phyloP scores from a whole-genome alignment of 2,329 filamentous ascomycete genomes.

The Xylaria sp. region DNA sequence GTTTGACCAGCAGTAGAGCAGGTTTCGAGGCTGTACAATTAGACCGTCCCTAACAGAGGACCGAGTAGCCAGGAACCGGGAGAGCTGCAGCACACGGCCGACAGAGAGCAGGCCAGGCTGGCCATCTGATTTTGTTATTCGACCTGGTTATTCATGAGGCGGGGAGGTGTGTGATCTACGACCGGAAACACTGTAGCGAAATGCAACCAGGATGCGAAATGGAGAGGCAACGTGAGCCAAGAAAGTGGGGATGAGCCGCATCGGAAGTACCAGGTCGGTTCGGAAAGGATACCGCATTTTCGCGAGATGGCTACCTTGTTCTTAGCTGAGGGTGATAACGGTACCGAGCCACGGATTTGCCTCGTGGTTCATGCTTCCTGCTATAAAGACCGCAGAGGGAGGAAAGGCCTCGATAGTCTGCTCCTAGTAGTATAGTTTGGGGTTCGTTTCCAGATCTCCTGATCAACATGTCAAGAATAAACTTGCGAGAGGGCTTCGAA shows the following conservation, averaged over 20 bases:
- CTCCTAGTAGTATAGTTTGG: background rate
- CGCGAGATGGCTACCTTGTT: slow-evolving; percentile 3
- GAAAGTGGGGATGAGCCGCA: slow-evolving; percentile 30
- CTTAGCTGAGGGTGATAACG: background rate
- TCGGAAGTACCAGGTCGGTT: slow-evolving; percentile 22
- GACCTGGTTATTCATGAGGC: slow-evolving; percentile 28
- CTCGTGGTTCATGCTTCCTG: slow-evolving; percentile 14
- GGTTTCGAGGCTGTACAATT: slow-evolving; percentile 13
- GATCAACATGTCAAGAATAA: slow-evolving; percentile 23
- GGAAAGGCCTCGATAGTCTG: slow-evolving; percentile 2
- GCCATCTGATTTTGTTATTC: slow-evolving; percentile 36
- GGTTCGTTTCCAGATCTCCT: slow-evolving; percentile 30
- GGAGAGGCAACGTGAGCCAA: slow-evolving; percentile 22
- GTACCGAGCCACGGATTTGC: slow-evolving; percentile 10
- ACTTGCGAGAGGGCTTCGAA: slow-evolving; percentile 1
- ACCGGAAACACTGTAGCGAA: slow-evolving; percentile 36
- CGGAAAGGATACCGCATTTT: slow-evolving; percentile 21
- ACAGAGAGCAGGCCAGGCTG: slow-evolving; percentile 24
- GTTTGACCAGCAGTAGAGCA: slow-evolving; percentile 20
- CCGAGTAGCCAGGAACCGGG: slow-evolving; percentile 14
- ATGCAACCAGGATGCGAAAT: slow-evolving; percentile 30
- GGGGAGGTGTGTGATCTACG: slow-evolving; percentile 40
- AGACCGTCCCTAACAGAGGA: slow-evolving; percentile 17
- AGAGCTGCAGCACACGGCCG: slow-evolving; percentile 33
- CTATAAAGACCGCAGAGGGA: background rate